Evolutionary conservation across 2,329 filamentous ascomycete species (phyloP).

Genomic region (Fusarium torreyae): DNA sequence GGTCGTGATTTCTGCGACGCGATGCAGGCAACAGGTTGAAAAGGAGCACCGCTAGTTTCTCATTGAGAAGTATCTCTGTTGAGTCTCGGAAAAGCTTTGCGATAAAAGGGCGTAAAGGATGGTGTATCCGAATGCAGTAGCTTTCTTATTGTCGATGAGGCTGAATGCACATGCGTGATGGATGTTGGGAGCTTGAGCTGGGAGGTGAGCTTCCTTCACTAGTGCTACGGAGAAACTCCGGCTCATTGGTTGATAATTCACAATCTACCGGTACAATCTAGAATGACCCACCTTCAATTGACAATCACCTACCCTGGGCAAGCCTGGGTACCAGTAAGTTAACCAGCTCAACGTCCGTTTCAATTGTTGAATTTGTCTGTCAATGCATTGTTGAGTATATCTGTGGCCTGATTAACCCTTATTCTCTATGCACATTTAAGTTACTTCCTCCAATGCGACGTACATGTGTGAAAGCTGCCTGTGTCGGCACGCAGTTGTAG

Average conservation of each 20-base stretch:
- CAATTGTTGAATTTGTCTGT: no score
- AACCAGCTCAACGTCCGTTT: no score
- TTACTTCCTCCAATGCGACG: no score
- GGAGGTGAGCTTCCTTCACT: slow-evolving; percentile 13
- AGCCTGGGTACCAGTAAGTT: no score
- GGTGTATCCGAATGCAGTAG: neutral
- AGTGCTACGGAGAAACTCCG: slow-evolving; percentile 41
- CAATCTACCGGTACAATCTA: neutral
- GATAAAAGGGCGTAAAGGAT: neutral
- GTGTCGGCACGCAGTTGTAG: no score
- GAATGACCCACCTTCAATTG: neutral
- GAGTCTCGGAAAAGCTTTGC: neutral
- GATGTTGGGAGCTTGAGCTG: slow-evolving; percentile 14
- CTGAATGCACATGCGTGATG: slow-evolving; percentile 7
- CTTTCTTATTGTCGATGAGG: slow-evolving; percentile 11
- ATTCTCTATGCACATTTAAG: no score
- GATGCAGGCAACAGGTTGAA: neutral
- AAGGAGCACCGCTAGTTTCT: slow-evolving; percentile 5
- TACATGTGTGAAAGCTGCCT: no score
- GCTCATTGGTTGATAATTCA: slow-evolving; percentile 8
- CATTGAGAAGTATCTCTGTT: slow-evolving; percentile 6
- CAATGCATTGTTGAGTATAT: no score
- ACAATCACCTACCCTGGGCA: neutral
- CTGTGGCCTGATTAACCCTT: no score
- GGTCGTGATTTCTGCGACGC: slow-evolving; percentile 2